Percentiles rank a stretch among this genome's conserved stretches.
Evolutionary conservation across 768 basidiomycete genomes (phyloP).

Genomic region (Amanita pseudoporphyria): DNA sequence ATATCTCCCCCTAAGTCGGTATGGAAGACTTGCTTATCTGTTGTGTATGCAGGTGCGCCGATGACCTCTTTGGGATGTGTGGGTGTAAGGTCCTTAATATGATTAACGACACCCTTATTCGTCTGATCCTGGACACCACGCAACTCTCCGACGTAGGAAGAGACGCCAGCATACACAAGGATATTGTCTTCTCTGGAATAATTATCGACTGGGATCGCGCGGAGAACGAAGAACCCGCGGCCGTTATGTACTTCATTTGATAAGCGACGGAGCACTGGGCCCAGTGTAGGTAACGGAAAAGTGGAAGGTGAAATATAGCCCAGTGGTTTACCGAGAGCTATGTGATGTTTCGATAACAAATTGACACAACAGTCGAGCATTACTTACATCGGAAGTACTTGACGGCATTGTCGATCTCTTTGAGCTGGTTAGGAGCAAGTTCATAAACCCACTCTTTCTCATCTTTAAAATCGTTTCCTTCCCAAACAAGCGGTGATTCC

Average conservation of each 20-base stretch:
- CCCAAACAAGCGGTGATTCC: conserved; percentile 30
- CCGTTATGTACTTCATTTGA: conserved; percentile 33
- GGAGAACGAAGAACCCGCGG: conserved; percentile 38
- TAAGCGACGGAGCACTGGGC: conserved; percentile 24
- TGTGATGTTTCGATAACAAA: neutral
- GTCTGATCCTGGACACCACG: conserved; percentile 32
- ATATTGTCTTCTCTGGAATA: conserved; percentile 30
- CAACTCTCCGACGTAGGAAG: conserved; percentile 34
- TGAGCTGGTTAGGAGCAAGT: conserved; percentile 20
- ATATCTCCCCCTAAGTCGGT: conserved; percentile 38
- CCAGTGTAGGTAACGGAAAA: conserved; percentile 34
- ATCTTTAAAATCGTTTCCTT: conserved; percentile 31
- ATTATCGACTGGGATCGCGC: conserved; percentile 33
- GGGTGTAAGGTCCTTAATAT: conserved; percentile 37
- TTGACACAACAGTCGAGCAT: neutral
- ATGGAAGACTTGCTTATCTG: conserved; percentile 41
- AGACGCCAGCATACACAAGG: conserved; percentile 36
- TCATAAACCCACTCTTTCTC: conserved; percentile 32
- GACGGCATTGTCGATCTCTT: conserved; percentile 28
- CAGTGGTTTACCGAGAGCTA: conserved; percentile 16
- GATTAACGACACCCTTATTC: conserved; percentile 32
- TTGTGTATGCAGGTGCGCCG: conserved; percentile 36
- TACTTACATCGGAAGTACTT: conserved; percentile 21
- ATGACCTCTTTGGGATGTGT: conserved; percentile 32
- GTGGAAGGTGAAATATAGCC: conserved; percentile 23